Base-by-base conservation (phyloP, 768 basidiomycete species). In the Suillus ampliporus region DNA sequence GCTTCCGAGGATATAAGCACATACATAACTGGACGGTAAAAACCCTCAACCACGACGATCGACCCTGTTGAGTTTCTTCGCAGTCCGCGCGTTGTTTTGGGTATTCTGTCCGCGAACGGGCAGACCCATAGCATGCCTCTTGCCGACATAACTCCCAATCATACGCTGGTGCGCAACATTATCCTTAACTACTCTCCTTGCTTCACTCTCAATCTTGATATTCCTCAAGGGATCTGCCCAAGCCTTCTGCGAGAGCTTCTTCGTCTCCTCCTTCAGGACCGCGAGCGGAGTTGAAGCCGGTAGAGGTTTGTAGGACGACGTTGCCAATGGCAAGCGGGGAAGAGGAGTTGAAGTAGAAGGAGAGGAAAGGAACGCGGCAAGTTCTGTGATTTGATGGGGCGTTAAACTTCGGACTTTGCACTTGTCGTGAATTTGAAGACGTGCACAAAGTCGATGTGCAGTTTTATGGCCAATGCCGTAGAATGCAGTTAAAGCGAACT, bases 51-150 rank as follows among this genome's bases (percentile, higher is more conserved):
- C 74, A 68, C 81, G 77, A 61, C 96, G 83, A 61, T 91, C 89
- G 67, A 96, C 77, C 72, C 86, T 84, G 82, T 99, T 99, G 78
- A 98, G 87, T 77, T 89, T 95, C 77, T 79, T 90, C 38, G 97
- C 97, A 50, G 94, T 97, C 77, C 83, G 87, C 58, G 94, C 95
- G 72, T 99, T 99, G 60, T 85, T 89, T 76, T 89, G 89, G 5
- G 96, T 98, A 60, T 90, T 90, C 78, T 99, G 97, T 61, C 97
- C 97, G 75, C 97, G 85, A 64, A 99, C 97, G 4, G 97, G 97
- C 50, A 97, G 77, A 62, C 89, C 87, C 89, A 95, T 94, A 9
- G 94, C 94, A 74, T 99, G 97, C 76, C 95, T 82, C 81, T 88
- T 87, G 56, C 97, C 97, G 57, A 94, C 87, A 76, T 97, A 96